Evolutionary conservation across 768 basidiomycete species (phyloP), one percentile per base, ranked within the genome.

Genomic region (Termitomyces eurrhizus): DNA sequence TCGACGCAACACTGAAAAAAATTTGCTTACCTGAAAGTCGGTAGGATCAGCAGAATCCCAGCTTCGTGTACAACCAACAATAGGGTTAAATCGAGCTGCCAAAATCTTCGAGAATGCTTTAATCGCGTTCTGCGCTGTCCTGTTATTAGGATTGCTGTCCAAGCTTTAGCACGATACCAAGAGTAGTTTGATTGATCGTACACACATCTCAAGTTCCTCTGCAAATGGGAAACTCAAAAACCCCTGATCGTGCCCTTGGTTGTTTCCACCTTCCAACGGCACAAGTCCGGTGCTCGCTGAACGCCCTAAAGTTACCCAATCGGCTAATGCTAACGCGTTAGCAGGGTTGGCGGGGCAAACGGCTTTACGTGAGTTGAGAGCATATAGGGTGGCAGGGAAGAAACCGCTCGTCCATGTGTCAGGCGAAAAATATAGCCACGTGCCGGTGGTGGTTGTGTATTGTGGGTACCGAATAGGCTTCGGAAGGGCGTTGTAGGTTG

Each of bases 321-420:
- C 77, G 37, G 76, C 74, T n/a, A 66, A 63, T 35, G 69, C 71
- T 41, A 79, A 59, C 9, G 70, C 77, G 46, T 80, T 78, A 2
- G 68, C 69, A 0, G 70, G 54, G 5, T 74, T 73, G 1, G 77
- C 64, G 24, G 73, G 72, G 64, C 87, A 89, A 4, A 86, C 70
- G 26, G 66, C 63, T 56, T 78, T 73, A 37, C 89, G 78, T 42
- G 78, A 76, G 68, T 87, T 78, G 51, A 89, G 72, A 14, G 82
- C 86, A 63, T 89, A 89, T 24, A 79, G 73, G 4, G 83, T 82
- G 5, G 78, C 77, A 0, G 87, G 86, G 69, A 89, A 85, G 76
- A 89, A 89, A 1, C 87, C 87, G 3, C 85, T 81, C 0, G 87
- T 88, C 88, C 88, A 89, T 3, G 80, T 82, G 64, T 87, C 78